A percentile compares a stretch with the other conserved stretches of the same genome.
Conservation (phyloP, 176 grass and related monocot genomes). For the Raddia distichophylla region DNA sequence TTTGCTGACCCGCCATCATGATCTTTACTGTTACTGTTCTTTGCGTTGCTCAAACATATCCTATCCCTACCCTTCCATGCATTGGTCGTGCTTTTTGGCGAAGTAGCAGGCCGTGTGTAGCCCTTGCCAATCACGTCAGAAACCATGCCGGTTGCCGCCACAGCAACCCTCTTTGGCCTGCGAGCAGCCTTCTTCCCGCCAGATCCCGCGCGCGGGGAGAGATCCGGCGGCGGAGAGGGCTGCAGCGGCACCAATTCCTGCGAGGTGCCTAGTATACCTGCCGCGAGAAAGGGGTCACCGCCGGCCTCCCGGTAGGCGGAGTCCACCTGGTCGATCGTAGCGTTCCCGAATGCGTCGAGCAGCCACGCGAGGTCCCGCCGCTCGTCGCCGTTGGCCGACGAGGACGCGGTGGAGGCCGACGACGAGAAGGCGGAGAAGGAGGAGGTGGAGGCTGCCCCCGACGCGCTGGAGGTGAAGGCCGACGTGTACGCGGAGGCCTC, state of each 20-base stretch:
- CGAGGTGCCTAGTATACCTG: conserved; percentile 58
- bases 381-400: conserved; percentile 42
- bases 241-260: conserved; percentile 33
- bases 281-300: conserved; percentile 65
- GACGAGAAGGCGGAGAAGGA: conserved; percentile 45
- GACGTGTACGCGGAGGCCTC: conserved; percentile 33
- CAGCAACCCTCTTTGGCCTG: conserved; percentile 47
- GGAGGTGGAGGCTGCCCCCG: conserved; percentile 32
- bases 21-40: background rate
- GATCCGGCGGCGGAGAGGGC: conserved; percentile 44
- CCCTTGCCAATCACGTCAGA: conserved; percentile 77
- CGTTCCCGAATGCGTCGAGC: conserved; percentile 55
- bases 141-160: conserved; percentile 68
- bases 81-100: background rate
- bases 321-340: conserved; percentile 75
- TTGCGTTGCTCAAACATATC: background rate
- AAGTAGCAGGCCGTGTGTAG: conserved; percentile 41
- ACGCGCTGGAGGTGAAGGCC: conserved; percentile 39
- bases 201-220: conserved; percentile 38
- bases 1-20: background rate
- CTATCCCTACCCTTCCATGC: conserved; percentile 16
- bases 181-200: conserved; percentile 22
- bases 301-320: conserved; percentile 62
- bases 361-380: conserved; percentile 66
- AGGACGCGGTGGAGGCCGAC: conserved; percentile 35